Conservation (phyloP, 2,329 filamentous ascomycete species). For the Hirsutella thompsonii region DNA sequence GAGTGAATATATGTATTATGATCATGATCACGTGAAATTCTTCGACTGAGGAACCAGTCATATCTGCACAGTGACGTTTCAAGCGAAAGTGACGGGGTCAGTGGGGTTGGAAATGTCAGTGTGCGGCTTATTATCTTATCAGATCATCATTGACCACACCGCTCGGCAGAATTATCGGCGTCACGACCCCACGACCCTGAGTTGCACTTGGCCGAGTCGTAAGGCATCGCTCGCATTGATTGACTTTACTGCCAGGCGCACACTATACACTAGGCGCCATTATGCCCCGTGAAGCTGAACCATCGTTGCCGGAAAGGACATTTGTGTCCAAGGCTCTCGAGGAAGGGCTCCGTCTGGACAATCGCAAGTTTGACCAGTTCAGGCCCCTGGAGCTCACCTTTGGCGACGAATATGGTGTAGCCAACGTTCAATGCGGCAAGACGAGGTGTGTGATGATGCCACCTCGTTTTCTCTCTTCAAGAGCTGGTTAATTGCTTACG, state of each 20-base stretch:
- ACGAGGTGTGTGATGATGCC: slow-evolving; percentile 50
- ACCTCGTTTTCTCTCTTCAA: background rate
- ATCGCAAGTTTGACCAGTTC: slow-evolving; percentile 68
- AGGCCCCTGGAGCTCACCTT: slow-evolving; percentile 67
- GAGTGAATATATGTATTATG: too few species aligned
- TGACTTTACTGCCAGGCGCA: too few species aligned
- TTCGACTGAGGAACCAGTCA: too few species aligned
- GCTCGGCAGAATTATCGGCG: slow-evolving; percentile 34
- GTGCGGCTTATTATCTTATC: slow-evolving; percentile 1
- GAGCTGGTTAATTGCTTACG: background rate
- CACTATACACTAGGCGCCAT: slow-evolving; percentile 9
- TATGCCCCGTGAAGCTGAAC: slow-evolving; percentile 89
- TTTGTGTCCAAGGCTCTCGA: slow-evolving; percentile 77
- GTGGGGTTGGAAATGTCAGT: too few species aligned
- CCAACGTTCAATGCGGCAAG: slow-evolving; percentile 77
- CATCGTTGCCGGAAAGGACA: slow-evolving; percentile 75
- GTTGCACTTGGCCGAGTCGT: background rate
- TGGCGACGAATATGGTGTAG: slow-evolving; percentile 82
- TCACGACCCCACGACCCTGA: background rate
- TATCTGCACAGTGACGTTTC: too few species aligned
- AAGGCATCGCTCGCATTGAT: too few species aligned
- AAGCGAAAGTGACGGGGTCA: too few species aligned
- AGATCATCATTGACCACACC: slow-evolving; percentile 18
- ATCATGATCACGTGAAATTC: too few species aligned
- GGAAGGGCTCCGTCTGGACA: slow-evolving; percentile 73